Conservation (phyloP, 352 stramenopile genomes). For the Pythium brassicae region DNA sequence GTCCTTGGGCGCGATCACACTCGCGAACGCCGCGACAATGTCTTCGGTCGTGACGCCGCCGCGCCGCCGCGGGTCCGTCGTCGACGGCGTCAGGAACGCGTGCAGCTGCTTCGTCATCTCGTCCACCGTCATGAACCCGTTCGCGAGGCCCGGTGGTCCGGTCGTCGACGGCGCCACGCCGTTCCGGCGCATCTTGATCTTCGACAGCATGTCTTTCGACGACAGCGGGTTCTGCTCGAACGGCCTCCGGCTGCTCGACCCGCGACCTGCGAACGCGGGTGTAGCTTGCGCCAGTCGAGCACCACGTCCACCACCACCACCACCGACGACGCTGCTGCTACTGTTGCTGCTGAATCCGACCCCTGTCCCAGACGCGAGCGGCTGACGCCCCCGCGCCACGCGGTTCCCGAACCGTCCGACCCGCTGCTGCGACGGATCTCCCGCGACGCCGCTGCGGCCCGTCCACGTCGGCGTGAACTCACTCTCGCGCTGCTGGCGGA, state of each 20-base stretch:
- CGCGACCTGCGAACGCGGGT: too few relatives aligned
- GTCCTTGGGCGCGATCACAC: conserved; percentile 81
- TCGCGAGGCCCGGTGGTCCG: conserved; percentile 2
- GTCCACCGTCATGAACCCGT: conserved; percentile 38
- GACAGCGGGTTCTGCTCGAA: conserved; percentile 34
- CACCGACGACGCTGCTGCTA: conserved; percentile 8
- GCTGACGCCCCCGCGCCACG: conserved; percentile 22
- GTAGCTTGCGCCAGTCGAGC: too few relatives aligned
- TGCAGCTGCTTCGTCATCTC: conserved; percentile 76
- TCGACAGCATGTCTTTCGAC: conserved; percentile 66
- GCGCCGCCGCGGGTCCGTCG: conserved; percentile 14
- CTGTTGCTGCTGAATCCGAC: not conserved
- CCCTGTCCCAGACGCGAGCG: not conserved
- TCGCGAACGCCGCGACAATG: conserved; percentile 85
- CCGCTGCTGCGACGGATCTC: conserved; percentile 51
- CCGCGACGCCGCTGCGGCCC: conserved; percentile 59
- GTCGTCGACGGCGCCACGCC: conserved; percentile 19
- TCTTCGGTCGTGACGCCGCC: conserved; percentile 84
- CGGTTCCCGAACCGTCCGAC: conserved; percentile 38
- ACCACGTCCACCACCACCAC: not conserved
- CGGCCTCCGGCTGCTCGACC: conserved; percentile 10
- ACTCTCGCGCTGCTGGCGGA: conserved; percentile 58
- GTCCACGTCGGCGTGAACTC: conserved; percentile 79
- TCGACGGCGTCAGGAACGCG: conserved; percentile 61
- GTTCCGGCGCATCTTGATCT: conserved; percentile 46